Evolutionary conservation across 2,329 filamentous ascomycete species (phyloP).

Genomic region (Leptosphaerulina australis): DNA sequence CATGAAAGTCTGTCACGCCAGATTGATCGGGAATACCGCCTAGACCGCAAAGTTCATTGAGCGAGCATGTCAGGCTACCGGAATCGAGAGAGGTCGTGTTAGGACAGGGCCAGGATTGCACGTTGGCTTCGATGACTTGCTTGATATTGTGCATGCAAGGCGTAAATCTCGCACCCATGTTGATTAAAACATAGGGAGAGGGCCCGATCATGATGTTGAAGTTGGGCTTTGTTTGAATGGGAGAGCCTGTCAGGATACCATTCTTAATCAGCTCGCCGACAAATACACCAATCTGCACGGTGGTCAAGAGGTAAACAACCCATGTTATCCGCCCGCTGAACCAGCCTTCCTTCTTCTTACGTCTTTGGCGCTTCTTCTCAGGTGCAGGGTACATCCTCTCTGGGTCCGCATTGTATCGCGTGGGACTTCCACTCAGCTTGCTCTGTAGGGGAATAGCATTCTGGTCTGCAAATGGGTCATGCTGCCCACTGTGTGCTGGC

Average conservation of each 20-base stretch:
- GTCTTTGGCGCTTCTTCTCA: constrained; percentile 26
- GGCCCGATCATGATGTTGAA: constrained; percentile 99
- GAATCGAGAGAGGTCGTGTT: constrained; percentile 68
- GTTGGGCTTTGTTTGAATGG: constrained; percentile 77
- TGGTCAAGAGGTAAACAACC: constrained; percentile 80
- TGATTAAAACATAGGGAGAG: constrained; percentile 87
- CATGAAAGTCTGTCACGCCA: constrained; percentile 56
- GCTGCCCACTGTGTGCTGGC: constrained; percentile 55
- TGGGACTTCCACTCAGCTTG: constrained; percentile 47
- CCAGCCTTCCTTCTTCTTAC: constrained; percentile 57
- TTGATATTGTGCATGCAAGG: constrained; percentile 91
- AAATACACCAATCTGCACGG: constrained; percentile 82
- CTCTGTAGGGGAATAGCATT: constrained; percentile 56
- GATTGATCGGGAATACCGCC: constrained; percentile 72
- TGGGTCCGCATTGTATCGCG: constrained; percentile 47
- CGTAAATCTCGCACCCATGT: constrained; percentile 91
- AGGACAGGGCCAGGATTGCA: constrained; percentile 77
- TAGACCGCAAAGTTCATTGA: constrained; percentile 85
- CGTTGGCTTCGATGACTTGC: constrained; percentile 62
- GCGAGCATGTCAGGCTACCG: constrained; percentile 65
- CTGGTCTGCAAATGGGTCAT: constrained; percentile 60
- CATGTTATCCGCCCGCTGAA: constrained; percentile 70
- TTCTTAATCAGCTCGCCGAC: constrained; percentile 86
- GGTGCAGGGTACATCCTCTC: constrained; percentile 47
- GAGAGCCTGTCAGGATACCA: constrained; percentile 75